Base-by-base conservation (phyloP, 495 filamentous ascomycete genomes). In the Penicillium mononematosum region DNA sequence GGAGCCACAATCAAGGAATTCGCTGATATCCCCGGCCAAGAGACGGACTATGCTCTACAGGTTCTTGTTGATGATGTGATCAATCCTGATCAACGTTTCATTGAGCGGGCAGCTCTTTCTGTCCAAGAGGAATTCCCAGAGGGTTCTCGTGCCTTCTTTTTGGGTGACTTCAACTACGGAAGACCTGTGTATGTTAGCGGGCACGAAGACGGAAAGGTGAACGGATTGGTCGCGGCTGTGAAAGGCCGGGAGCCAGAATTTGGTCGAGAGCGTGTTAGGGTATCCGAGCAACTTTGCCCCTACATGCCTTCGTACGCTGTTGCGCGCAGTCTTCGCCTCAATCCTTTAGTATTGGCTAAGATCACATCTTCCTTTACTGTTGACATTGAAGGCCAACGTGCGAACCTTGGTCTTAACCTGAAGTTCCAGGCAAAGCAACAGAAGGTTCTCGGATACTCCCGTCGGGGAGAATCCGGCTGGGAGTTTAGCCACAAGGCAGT, bases 391-490 rank as follows among this genome's bases (percentile, higher is more conserved):
- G 90, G 89, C 3, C 81, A 85, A 47, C 83, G 87, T 45, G 81
- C 95, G 41, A 98, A 99, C 63, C 76, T 99, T 14, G 95, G 95
- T 9, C 78, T 99, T 41, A 99, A 98, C 66, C 77, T 99, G 56
- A 99, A 99, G 68, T 98, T 98, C 55, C 93, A 99, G 70, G 88
- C 87, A 0, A 91, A 86, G 72, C 95, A 97, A 73, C 83, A 91
- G 53, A 99, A 99, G 71, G 95, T 99, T 5, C 79, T 98, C 16
- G 95, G 95, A 5, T 99, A 97, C 69, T 96, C 93, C 17, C 90
- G 91, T 57, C 89, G 89, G 47, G 85, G 84, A 17, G 78, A 84
- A 12, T 86, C 81, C 14, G 95, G 95, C 9, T 99, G 95, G 95
- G 95, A 98, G 71, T 98, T 94, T 66, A 96, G 91, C 64, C 79